Evolutionary conservation across 768 basidiomycete genomes (phyloP), one percentile per base, ranked within the genome.

Genomic region (Lactarius akahatsu): DNA sequence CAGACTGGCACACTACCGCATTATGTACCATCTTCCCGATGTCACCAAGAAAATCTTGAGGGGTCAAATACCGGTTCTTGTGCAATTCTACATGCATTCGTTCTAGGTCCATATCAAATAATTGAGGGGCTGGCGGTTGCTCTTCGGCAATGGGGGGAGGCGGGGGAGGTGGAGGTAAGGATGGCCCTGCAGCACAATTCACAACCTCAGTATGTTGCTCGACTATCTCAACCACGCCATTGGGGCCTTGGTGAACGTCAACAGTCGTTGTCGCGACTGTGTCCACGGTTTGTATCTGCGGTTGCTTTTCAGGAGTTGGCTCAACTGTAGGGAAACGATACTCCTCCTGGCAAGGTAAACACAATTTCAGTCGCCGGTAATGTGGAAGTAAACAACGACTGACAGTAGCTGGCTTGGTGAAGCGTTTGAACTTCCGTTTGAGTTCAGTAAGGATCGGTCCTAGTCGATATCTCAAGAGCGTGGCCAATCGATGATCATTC

Each of bases 41-140:
- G 70, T 94, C 91, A 56, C 88, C 85, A 9, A 98, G 83, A 80
- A 99, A 97, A 63, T 92, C 89, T 64, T 88, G 85, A 0, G 93
- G 91, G 0, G 93, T 94, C 34, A 93, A 85, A 74, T 98, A 99
- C 47, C 87, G 86, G 47, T 87, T 87, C 73, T 86, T 88, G 80
- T 92, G 94, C 26, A 99, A 81, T 62, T 92, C 87, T 28, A 81
- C 79, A 71, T 96, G 91, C 85, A 99, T 94, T 69, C 84, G 86
- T 72, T 98, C 97, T 43, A 98, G 81, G 75, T 98, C 95, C 82
- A 98, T 89, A 72, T 96, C 87, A 73, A 85, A 92, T 20, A 95
- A 78, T 9, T 79, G 80, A 10, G 85, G 85, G 18, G 72, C 75
- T 20, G 78, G 78, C 10, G 79, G 78, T 13, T 71, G 64, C 18